Evolutionary conservation across 306 rosid genomes (phyloP), one percentile per base, ranked within the genome.

Genomic region (Sicyos baderoa): DNA sequence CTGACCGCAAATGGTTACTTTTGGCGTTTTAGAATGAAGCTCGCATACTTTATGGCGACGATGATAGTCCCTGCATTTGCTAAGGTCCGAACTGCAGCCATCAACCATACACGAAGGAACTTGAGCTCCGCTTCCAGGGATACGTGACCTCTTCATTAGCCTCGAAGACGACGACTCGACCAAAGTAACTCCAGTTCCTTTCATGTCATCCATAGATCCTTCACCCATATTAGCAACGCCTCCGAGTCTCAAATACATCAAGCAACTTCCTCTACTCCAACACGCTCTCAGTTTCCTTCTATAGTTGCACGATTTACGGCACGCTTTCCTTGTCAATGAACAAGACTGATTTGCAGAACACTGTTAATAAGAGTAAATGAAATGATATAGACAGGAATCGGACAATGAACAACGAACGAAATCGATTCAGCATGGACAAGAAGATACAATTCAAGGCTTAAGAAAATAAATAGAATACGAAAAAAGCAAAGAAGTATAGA

Each of bases 41-140:
- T 91, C 97, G 15, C 97, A 91, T 14, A 88, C 96, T 74, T 89
- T 84, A 27, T 91, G 97, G 7, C 94, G 89, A 29, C 87, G 77
- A 63, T 91, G 91, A 69, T 91, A 91, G 75, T 91, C 97, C 70
- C 96, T 82, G 81, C 96, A 88, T 58, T 74, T 82, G 77, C 94
- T 82, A 54, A 88, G 91, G 83, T 91, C 96, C 14, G 87, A 81
- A 19, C 9, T 75, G 79, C 96, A 91, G 42, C 91, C 96, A 69
- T 88, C 97, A 42, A 91, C 97, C 76, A 77, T 77, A 75, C 97
- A 91, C 10, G 77, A 78, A 78, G 86, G 59, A 42, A 70, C 84
- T 72, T 75, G 83, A 73, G 75, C 47, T 72, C 86, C 93, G 60
- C 71, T 84, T 12, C 68, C 63, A 17, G 54, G 54, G 27, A 64